Evolutionary conservation across 139 green algal species (phyloP).

Genomic region (Ettlia oleoabundans): DNA sequence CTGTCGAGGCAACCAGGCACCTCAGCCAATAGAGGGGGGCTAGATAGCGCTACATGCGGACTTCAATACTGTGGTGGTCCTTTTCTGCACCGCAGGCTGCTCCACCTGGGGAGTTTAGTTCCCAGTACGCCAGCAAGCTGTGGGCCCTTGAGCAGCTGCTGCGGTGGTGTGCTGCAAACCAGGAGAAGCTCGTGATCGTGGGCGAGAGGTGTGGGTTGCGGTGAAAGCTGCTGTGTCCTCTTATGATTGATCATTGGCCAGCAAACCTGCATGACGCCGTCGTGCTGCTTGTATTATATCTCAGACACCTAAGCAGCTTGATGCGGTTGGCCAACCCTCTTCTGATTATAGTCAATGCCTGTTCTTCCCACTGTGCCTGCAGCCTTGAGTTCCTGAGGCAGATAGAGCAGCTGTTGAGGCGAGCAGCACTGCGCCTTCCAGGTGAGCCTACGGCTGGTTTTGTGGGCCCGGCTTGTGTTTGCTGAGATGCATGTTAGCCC

Average conservation of each 20-base stretch:
- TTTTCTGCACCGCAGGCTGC: not conserved
- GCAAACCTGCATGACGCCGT: no score
- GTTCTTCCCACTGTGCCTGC: not conserved
- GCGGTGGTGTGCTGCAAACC: not conserved
- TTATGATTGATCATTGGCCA: not conserved
- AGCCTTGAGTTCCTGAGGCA: conserved; percentile 1
- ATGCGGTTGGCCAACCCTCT: no score
- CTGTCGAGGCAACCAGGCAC: no score
- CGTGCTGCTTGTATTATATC: no score
- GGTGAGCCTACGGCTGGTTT: not conserved
- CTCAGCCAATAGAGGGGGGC: no score
- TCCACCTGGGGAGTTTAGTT: conserved; percentile 4
- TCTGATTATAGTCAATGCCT: no score
- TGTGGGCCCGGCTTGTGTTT: not conserved
- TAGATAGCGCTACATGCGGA: no score
- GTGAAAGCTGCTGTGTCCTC: not conserved
- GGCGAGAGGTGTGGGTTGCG: conserved; percentile 32
- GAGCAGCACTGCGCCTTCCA: not conserved
- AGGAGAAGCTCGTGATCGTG: conserved; percentile 25
- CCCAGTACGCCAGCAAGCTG: conserved; percentile 14
- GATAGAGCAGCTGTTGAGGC: not conserved
- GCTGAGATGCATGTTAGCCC: not conserved
- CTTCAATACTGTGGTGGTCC: no score
- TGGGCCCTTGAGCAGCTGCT: conserved; percentile 39
- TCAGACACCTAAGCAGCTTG: no score